Base-by-base conservation (phyloP, 2,329 filamentous ascomycete genomes). In the Phaeosphaeriaceae sp. region DNA sequence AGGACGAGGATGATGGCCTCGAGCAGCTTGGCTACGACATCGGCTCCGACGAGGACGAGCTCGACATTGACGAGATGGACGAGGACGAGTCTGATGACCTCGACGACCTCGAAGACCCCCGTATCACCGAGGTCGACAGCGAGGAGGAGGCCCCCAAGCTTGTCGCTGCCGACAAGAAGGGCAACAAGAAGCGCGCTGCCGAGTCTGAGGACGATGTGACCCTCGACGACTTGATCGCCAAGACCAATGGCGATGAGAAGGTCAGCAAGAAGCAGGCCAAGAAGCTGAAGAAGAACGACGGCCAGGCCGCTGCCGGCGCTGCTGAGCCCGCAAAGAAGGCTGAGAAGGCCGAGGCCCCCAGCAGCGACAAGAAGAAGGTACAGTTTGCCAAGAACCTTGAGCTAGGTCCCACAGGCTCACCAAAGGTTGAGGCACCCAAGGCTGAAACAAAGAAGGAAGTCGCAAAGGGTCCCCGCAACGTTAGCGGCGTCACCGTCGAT, bases 371-470 rank as follows among this genome's bases (percentile, higher is more conserved):
- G 84, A 97, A 97, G 88, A 98, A 97, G 85, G 95, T 99, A 61
- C 92, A 97, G 80, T 99, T 99, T 78, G 94, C 95, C 76, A 97
- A 98, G 87, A 93, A 98, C 80, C 92, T 99, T 63, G 95, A 98
- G 85, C 93, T 96, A 81, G 95, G 95, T 59, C 95, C 95, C 63
- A 96, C 93, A 58, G 75, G 76, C 78, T 83, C 73, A 62, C 80
- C 69, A 54, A 85, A 84, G 74, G 75, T 80, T 57, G 78, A 81
- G 50, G 72, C 70, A 50, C 60, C 66, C 60, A 71, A 72, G 62
- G 69, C 72, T 72, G 78, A 72, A 56, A 81, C 85, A 69, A 84
- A 84, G 73, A 83, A 71, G 68, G 80, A 82, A 83, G 76, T 67
- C 53, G 79, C 85, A 70, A 85, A 84, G 72, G 80, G 86, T 36